phyloP scores from a whole-genome alignment of 75 land plant genomes.

The Picea glauca region DNA sequence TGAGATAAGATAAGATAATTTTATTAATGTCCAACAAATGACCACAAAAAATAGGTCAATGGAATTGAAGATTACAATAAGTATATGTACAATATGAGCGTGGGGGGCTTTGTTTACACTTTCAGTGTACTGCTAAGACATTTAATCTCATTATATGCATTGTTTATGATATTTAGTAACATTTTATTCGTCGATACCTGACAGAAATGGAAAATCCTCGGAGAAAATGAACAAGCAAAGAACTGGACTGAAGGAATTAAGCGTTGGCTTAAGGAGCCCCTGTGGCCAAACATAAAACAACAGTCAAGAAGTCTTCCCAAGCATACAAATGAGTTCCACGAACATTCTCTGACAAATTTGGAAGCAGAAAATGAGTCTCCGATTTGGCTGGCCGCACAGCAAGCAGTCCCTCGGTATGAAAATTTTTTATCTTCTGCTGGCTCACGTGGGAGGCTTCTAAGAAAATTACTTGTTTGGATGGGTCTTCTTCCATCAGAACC shows the following conservation, averaged over 20 bases:
- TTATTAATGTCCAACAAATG: no score
- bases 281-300: conserved; percentile 14
- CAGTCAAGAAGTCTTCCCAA: conserved; percentile 12
- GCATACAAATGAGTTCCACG: conserved; percentile 4
- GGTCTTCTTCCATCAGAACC: conserved; percentile 61
- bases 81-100: no score
- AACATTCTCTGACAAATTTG: conserved; percentile 17
- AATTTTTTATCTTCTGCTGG: conserved; percentile 76
- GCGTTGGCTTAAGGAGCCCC: conserved; percentile 63
- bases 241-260: conserved; percentile 45
- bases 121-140: no score
- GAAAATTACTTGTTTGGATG: conserved; percentile 66
- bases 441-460: conserved; percentile 73
- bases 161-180: conserved; percentile 3
- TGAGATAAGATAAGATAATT: no score
- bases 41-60: no score
- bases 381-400: conserved; percentile 83
- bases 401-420: conserved; percentile 80
- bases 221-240: conserved; percentile 30
- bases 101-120: no score
- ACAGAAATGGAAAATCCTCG: conserved; percentile 49
- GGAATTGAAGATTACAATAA: no score
- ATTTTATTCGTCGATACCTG: not conserved
- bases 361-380: conserved; percentile 43
- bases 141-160: not conserved